phyloP scores from a whole-genome alignment of 257 asterid species.

The Solanum phureja region DNA sequence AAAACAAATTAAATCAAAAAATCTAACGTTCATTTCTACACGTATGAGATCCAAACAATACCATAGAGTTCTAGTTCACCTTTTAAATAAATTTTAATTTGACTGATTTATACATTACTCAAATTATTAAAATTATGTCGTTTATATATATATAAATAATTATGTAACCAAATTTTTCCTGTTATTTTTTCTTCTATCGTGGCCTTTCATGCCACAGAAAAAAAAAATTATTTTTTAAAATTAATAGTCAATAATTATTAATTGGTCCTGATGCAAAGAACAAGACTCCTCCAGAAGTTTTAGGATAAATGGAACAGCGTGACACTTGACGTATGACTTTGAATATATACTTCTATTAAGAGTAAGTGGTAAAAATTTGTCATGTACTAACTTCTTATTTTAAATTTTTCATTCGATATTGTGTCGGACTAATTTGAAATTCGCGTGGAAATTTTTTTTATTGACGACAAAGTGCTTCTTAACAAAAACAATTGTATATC shows the following conservation, averaged over 20 bases:
- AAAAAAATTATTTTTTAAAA: no score
- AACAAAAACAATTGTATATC: background rate
- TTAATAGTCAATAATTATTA: background rate
- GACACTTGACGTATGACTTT: background rate
- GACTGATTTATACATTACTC: background rate
- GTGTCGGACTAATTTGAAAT: background rate
- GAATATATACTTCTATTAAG: background rate
- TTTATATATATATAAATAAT: no score
- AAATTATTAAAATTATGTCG: background rate
- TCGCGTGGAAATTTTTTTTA: accelerated
- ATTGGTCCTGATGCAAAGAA: background rate
- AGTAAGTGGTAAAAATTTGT: background rate
- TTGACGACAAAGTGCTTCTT: background rate
- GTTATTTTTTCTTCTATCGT: background rate
- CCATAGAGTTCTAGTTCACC: background rate
- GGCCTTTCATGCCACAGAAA: background rate
- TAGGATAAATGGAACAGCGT: background rate
- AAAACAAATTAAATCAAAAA: accelerated
- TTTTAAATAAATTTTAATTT: background rate
- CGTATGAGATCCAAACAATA: background rate
- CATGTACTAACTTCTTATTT: background rate
- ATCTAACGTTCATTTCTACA: background rate
- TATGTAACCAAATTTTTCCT: background rate
- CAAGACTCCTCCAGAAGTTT: background rate
- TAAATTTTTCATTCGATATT: background rate